Percentiles rank a stretch among this genome's conserved stretches.
These are phyloP conservation scores for Globisporangium emineosum DNA, from an alignment of 352 stramenopile genomes.

Conservation along the genomic window DNA sequence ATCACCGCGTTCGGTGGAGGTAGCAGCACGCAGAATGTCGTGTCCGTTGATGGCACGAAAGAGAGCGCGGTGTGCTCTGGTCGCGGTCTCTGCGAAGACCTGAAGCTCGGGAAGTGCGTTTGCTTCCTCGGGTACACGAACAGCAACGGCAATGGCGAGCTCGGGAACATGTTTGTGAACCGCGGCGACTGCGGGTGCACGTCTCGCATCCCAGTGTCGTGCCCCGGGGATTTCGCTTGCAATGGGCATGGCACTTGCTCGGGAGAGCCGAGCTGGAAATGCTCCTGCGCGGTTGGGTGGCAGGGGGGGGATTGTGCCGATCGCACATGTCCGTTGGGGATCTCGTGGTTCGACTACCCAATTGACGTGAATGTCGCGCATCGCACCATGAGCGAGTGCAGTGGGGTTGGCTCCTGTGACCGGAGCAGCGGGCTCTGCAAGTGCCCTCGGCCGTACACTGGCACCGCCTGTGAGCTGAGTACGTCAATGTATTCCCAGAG, in stretches of 20 bases:
- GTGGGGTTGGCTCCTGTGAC: conserved; percentile 60
- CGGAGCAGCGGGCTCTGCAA: conserved; percentile 65
- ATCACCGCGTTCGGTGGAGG: conserved; percentile 25
- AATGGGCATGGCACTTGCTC: conserved; percentile 81
- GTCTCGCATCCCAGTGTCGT: conserved; percentile 55
- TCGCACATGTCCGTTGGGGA: conserved; percentile 44
- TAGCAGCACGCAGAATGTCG: conserved; percentile 24
- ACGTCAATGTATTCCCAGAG: conserved; percentile 13
- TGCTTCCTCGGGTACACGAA: conserved; percentile 66
- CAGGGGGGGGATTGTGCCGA: conserved; percentile 73
- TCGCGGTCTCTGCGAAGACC: conserved; percentile 57
- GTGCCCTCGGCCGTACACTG: conserved; percentile 66
- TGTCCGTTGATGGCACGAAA: conserved; percentile 58
- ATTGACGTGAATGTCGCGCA: conserved; percentile 50
- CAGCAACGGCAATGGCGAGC: conserved; percentile 55
- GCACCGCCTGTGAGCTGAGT: conserved; percentile 70
- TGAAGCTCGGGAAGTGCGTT: conserved; percentile 51
- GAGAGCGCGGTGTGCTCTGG: conserved; percentile 68
- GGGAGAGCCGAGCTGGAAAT: conserved; percentile 45
- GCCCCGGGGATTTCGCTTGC: conserved; percentile 65
- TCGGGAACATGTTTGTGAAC: conserved; percentile 42
- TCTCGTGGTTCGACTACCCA: conserved; percentile 73
- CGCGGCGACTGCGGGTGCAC: conserved; percentile 62
- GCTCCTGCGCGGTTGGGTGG: conserved; percentile 73
- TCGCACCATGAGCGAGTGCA: conserved; percentile 53